Base-by-base conservation (phyloP, 805 yeast species). In the Zygosaccharomyces pseudorouxii region DNA sequence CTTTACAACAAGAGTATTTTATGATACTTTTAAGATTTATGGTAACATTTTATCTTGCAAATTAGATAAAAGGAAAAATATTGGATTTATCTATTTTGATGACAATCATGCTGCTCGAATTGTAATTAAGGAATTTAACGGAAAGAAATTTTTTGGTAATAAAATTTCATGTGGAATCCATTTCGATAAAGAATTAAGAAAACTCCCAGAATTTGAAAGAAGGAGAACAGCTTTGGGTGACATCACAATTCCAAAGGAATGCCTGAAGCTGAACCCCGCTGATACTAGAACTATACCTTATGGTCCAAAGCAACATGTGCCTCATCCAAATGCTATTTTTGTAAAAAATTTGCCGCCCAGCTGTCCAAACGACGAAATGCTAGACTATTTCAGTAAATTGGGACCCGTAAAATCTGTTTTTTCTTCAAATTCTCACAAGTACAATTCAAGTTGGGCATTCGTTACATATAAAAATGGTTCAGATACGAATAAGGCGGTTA, bases 1-100 rank as follows among this genome's bases (percentile, higher is more conserved):
- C 5, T 54, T 73, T 33, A 70, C 81, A 0, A 72, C 77, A 22
- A 69, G 74, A 42, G 63, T 57, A 5, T 77, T 79, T 54, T 79
- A 74, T 59, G 80, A 76, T 47, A 68, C 71, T 7, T 79, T 80
- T 55, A 76, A 71, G 51, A 57, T 58, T 1, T 75, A 67, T 60
- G 82, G 81, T 20, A 73, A 70, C 43, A 67, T 74, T 5, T 48
- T 72, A 4, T 73, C 77, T 4, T 73, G 77, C 42, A 73, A 72
- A 47, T 46, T 73, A 35, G 70, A 71, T 43, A 48, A 59, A 38
- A 55, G 58, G 8, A 73, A 72, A 53, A 61, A 60, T 36, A 71
- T 72, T 43, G 78, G 76, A 0, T 74, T 71, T 45, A 62, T 73
- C 18, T 65, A 69, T 30, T 74, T 73, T 50, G 66, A 65, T 30